Base-by-base conservation (phyloP, 352 stramenopile species). In the Globisporangium abappressorium region DNA sequence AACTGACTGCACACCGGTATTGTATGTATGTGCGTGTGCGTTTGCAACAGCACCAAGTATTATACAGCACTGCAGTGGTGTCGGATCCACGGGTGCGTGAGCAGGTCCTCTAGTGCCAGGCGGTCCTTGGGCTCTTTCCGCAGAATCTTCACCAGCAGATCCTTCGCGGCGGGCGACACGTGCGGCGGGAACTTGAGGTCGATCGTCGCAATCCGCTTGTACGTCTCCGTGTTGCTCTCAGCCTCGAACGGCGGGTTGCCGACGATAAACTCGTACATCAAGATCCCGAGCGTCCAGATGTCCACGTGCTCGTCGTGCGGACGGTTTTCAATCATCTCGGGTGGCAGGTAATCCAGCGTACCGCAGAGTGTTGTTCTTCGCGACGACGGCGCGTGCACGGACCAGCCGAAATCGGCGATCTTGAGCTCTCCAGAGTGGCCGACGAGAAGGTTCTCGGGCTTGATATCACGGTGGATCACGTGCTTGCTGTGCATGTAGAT, bases 331-430 rank as follows among this genome's bases (percentile, higher is more conserved):
- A 99, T 97, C 98, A 99, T 99, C 80, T 99, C 98, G 43, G 98
- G 98, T 47, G 98, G 95, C 18, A 99, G 78, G 77, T 99, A 99
- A 76, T 99, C 98, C 1, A 99, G 78, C 6, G 98, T 99, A 8
- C 98, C 98, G 77, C 98, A 99, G 18, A 99, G 80, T n/a, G 98
- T 99, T 51, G 94, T 99, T 22, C 98, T 84, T 54, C 98, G 77
- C 12, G 90, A 98, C 5, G 94, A 98, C 53, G 97, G 97, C n/a
- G 98, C 96, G 77, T 99, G 98, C 54, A 99, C 97, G 0, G 96
- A 99, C 97, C 97, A 99, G 24, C 98, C 98, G 81, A 99, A 99
- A 73, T 99, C 98, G 24, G 98, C 98, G 71, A 99, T 98, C 85
- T 99, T 99, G 66, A 99, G 94, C 70, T 99, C 94, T 20, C 94